A percentile compares a stretch with the other conserved stretches of the same genome.
Conservation (phyloP, 805 yeast genomes). For the Pichia pseudocactophila region DNA sequence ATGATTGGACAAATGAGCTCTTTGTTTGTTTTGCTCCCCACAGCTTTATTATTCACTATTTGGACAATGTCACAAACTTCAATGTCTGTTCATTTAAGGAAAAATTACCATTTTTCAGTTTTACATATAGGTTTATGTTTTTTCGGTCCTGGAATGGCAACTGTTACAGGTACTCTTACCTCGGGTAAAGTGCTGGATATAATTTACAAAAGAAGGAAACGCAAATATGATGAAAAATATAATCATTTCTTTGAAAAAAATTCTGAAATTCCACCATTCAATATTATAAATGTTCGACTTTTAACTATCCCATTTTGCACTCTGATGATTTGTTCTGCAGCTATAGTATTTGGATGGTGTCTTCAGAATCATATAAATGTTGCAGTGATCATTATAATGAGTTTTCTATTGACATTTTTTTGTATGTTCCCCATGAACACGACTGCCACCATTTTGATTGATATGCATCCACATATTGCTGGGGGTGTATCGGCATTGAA, state of each 20-base stretch:
- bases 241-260: not conserved
- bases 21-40: constrained; percentile 39
- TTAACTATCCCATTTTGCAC: constrained; percentile 35
- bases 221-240: constrained; percentile 24
- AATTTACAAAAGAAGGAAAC: constrained; percentile 33
- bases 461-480: constrained; percentile 58
- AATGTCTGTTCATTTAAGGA: constrained; percentile 44
- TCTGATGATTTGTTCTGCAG: constrained; percentile 29
- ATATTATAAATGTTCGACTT: constrained; percentile 48
- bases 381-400: constrained; percentile 48
- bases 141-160: constrained; percentile 65
- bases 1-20: constrained; percentile 24
- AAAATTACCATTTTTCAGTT: constrained; percentile 41
- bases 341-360: constrained; percentile 66
- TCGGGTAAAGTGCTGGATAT: constrained; percentile 52
- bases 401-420: constrained; percentile 50
- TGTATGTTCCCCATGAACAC: constrained; percentile 50
- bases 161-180: constrained; percentile 48
- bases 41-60: constrained; percentile 53
- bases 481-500: constrained; percentile 69
- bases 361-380: constrained; percentile 38
- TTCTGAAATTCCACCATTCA: constrained; percentile 33
- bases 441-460: constrained; percentile 64
- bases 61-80: constrained; percentile 69
- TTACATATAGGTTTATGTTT: constrained; percentile 62